These are phyloP conservation scores for Fusarium xylarioides DNA, from an alignment of 2,329 filamentous ascomycete genomes.

Conservation along the genomic window DNA sequence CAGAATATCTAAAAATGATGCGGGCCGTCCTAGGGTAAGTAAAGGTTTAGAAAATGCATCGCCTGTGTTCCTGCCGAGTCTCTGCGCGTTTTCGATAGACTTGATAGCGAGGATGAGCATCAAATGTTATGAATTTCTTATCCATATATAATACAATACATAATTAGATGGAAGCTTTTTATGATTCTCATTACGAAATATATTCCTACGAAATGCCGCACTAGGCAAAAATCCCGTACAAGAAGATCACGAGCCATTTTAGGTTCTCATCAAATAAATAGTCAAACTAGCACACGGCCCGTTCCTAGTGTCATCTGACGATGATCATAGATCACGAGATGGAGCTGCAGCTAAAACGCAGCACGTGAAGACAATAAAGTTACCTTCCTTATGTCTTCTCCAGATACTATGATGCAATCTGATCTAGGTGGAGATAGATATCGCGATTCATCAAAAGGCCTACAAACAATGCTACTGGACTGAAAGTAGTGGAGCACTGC, in stretches of 20 bases:
- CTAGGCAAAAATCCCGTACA: no score
- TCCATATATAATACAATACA: background rate
- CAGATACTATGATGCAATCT: background rate
- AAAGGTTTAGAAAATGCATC: no score
- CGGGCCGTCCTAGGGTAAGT: no score
- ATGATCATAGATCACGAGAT: background rate
- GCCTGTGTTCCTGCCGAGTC: no score
- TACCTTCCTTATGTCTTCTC: background rate
- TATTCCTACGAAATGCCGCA: no score
- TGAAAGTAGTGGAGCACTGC: background rate
- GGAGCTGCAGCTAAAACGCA: background rate
- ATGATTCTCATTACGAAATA: background rate
- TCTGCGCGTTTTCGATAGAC: no score
- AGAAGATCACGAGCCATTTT: background rate
- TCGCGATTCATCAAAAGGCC: background rate
- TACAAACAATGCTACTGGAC: background rate
- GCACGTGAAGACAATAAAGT: background rate
- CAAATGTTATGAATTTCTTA: accelerated
- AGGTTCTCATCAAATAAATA: background rate
- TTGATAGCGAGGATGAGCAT: background rate
- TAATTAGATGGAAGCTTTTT: accelerated
- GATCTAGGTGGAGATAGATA: background rate
- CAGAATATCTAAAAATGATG: background rate
- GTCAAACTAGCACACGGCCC: background rate
- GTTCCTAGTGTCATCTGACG: background rate